phyloP scores from a whole-genome alignment of 2,329 filamentous ascomycete genomes.

The Lachnum nothofagi region DNA sequence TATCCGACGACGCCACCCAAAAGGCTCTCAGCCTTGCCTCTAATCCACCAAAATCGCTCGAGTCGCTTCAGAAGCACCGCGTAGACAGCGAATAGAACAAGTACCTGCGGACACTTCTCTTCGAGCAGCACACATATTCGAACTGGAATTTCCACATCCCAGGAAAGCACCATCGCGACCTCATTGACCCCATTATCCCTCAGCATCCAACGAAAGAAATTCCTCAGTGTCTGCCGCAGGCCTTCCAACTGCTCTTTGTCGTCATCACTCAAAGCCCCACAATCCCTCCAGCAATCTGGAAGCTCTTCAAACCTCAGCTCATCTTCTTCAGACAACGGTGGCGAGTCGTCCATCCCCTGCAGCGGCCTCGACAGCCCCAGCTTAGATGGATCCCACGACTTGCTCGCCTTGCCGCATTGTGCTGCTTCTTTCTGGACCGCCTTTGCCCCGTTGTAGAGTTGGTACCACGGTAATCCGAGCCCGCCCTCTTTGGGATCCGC shows the following conservation, averaged over 20 bases:
- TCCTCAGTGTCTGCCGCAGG: slow-evolving; percentile 3
- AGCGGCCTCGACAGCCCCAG: neutral
- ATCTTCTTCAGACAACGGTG: neutral
- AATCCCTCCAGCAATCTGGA: neutral
- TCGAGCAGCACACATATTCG: slow-evolving; percentile 11
- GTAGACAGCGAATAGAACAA: slow-evolving; percentile 12
- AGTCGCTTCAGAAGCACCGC: slow-evolving; percentile 10
- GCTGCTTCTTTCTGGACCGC: slow-evolving; percentile 8
- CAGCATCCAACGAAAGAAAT: slow-evolving; percentile 3
- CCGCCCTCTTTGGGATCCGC: slow-evolving; percentile 18
- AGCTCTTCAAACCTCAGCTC: neutral
- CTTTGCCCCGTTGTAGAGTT: slow-evolving; percentile 25
- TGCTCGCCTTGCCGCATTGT: slow-evolving; percentile 15
- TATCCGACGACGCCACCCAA: neutral
- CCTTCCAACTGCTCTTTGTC: slow-evolving; percentile 7
- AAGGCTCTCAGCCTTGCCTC: slow-evolving; percentile 8
- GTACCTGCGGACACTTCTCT: slow-evolving; percentile 21
- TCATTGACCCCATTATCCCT: neutral
- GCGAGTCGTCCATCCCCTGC: neutral
- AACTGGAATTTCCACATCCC: slow-evolving; percentile 4
- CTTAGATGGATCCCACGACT: slow-evolving; percentile 13
- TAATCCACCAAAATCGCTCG: slow-evolving; percentile 12
- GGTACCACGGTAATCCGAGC: slow-evolving; percentile 17
- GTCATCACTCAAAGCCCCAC: neutral
- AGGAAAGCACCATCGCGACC: slow-evolving; percentile 4